A percentile compares a stretch with the other conserved stretches of the same genome.
Conservation (phyloP, 2,329 filamentous ascomycete genomes). For the Fusarium lyarnte region DNA sequence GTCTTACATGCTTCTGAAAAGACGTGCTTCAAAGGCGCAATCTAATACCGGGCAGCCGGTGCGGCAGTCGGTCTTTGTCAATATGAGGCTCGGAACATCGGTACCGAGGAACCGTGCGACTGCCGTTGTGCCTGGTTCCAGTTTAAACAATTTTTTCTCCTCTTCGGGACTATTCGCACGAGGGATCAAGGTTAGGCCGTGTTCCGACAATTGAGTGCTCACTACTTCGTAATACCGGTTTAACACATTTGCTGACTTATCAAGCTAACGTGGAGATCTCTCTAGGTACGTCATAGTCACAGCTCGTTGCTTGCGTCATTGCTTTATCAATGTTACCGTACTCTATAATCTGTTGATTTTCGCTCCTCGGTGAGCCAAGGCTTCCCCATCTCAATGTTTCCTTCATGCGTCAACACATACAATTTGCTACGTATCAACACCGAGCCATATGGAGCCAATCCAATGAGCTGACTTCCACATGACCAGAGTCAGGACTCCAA, state of each 20-base stretch:
- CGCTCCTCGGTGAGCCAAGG: not conserved
- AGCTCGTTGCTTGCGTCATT: slow-evolving; percentile 22
- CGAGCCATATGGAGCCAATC: not conserved
- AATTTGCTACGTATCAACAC: not conserved
- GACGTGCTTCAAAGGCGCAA: slow-evolving; percentile 4
- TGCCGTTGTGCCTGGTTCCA: slow-evolving; percentile 17
- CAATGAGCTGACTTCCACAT: not conserved
- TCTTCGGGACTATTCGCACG: not conserved
- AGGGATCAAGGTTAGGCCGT: slow-evolving; percentile 24
- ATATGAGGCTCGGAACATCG: slow-evolving; percentile 25
- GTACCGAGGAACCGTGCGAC: slow-evolving; percentile 35
- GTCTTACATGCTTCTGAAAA: not conserved
- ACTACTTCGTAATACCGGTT: not conserved
- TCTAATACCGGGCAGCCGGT: slow-evolving; percentile 4
- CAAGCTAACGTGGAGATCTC: not conserved
- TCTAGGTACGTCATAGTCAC: slow-evolving; percentile 18
- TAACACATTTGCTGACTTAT: slow-evolving; percentile 7
- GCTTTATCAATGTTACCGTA: slow-evolving; percentile 2
- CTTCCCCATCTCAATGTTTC: not conserved
- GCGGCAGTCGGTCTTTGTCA: slow-evolving; percentile 26
- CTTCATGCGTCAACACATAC: not conserved
- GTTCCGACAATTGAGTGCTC: not conserved
- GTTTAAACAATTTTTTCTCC: slow-evolving; percentile 8
- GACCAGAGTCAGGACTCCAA: not conserved
- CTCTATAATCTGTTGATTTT: not conserved